Conservation (phyloP, 768 basidiomycete species). For the Rickenella mellea region DNA sequence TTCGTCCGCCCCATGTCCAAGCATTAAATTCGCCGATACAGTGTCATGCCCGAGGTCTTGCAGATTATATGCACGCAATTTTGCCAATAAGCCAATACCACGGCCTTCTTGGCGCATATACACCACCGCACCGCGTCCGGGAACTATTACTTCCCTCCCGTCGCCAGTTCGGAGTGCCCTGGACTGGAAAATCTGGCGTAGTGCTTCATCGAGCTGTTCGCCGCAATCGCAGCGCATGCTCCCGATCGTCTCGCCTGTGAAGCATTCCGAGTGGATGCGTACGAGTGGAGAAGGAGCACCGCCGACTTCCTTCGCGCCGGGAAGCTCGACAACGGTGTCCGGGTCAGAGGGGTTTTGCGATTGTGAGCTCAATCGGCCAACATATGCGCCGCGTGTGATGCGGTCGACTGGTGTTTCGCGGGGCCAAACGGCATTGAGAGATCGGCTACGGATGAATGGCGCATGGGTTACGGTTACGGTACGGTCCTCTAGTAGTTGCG, state of each 20-base stretch:
- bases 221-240: slow-evolving; percentile 99
- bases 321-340: too few species aligned
- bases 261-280: slow-evolving; percentile 96
- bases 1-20: slow-evolving; percentile 92
- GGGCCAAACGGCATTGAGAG: slow-evolving; percentile 81
- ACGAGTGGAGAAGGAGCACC: slow-evolving; percentile 82
- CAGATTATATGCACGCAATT: slow-evolving; percentile 94
- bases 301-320: too few species aligned
- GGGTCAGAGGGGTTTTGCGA: slow-evolving; percentile 27
- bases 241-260: slow-evolving; percentile 96
- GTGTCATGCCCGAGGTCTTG: slow-evolving; percentile 98
- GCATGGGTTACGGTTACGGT: slow-evolving; percentile 24
- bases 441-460: slow-evolving; percentile 69
- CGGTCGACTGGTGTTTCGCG: slow-evolving; percentile 90
- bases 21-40: slow-evolving; percentile 92
- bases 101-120: slow-evolving; percentile 97
- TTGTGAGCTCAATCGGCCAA: slow-evolving; percentile 65
- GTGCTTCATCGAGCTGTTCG: slow-evolving; percentile 96
- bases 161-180: too few species aligned
- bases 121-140: slow-evolving; percentile 85
- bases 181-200: slow-evolving; percentile 76
- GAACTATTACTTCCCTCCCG: too few species aligned
- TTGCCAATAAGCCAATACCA: slow-evolving; percentile 91
- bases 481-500: slow-evolving; percentile 54
- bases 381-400: slow-evolving; percentile 87